Evolutionary conservation across 2,329 filamentous ascomycete genomes (phyloP).

Genomic region (Trichophyton rubrum): DNA sequence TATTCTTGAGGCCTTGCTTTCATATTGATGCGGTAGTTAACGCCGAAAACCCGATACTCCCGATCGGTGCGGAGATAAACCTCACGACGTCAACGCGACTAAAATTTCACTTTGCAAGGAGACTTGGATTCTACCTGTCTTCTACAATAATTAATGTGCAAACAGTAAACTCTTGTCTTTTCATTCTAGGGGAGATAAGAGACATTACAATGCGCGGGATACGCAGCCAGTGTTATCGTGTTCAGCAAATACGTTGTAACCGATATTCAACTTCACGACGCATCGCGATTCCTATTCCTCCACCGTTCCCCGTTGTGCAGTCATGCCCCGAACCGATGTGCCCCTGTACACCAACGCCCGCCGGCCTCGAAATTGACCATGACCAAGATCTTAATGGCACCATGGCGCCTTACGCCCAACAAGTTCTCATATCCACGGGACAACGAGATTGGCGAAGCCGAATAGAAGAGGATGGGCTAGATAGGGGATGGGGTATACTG

Average conservation of each 20-base stretch:
- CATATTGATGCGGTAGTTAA: not conserved
- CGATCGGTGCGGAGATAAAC: not conserved
- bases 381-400: constrained; percentile 58
- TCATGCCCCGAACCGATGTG: constrained; percentile 66
- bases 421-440: constrained; percentile 73
- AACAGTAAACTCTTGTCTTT: not conserved
- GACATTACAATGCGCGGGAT: not conserved
- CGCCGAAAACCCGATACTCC: constrained; percentile 5
- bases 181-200: too few relatives aligned
- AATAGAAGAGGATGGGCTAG: constrained; percentile 65
- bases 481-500: constrained; percentile 35
- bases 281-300: constrained; percentile 23
- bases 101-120: not conserved
- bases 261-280: constrained; percentile 13
- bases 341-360: constrained; percentile 57
- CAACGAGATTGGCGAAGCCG: constrained; percentile 66
- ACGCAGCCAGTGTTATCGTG: not conserved
- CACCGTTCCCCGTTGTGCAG: constrained; percentile 37
- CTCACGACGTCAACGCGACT: not conserved
- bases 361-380: constrained; percentile 61
- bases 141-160: not conserved
- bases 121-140: not conserved
- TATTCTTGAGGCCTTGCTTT: too few relatives aligned
- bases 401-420: constrained; percentile 66
- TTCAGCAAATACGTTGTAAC: not conserved